phyloP scores from a whole-genome alignment of 2,329 filamentous ascomycete genomes.

The Cordyceps pruinosa region DNA sequence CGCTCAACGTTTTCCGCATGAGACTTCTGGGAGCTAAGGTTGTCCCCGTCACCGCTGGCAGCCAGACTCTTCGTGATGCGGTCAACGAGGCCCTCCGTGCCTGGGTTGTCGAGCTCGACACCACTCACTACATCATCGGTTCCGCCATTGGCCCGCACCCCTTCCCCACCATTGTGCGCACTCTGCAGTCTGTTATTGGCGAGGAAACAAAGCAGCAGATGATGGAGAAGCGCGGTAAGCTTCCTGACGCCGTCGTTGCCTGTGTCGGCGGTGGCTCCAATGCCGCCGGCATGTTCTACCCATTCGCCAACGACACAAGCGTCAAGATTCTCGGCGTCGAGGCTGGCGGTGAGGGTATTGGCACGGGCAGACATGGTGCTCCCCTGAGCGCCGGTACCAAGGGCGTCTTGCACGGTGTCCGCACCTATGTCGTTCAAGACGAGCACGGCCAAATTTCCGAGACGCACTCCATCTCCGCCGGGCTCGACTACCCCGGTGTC shows the following conservation, averaged over 20 bases:
- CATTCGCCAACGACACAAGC: conserved; percentile 75
- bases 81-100: conserved; percentile 93
- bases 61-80: conserved; percentile 72
- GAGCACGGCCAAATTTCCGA: conserved; percentile 87
- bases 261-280: conserved; percentile 96
- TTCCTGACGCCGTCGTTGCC: conserved; percentile 92
- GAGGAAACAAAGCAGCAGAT: conserved; percentile 92
- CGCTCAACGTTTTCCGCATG: conserved; percentile 97
- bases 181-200: conserved; percentile 95
- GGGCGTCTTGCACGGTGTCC: conserved; percentile 90
- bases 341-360: conserved; percentile 86
- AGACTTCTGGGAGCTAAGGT: conserved; percentile 91
- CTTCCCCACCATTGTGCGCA: conserved; percentile 94
- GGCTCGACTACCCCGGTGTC: conserved; percentile 94
- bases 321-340: conserved; percentile 92
- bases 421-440: conserved; percentile 92
- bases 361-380: conserved; percentile 78
- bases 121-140: conserved; percentile 96
- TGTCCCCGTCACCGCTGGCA: conserved; percentile 85
- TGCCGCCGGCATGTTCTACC: conserved; percentile 96
- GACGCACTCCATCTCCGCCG: conserved; percentile 93
- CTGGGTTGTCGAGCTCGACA: conserved; percentile 89
- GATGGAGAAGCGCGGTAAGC: conserved; percentile 72
- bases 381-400: conserved; percentile 81
- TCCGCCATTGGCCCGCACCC: conserved; percentile 96